phyloP scores from a whole-genome alignment of 306 rosid genomes.

The Fagus crenata region DNA sequence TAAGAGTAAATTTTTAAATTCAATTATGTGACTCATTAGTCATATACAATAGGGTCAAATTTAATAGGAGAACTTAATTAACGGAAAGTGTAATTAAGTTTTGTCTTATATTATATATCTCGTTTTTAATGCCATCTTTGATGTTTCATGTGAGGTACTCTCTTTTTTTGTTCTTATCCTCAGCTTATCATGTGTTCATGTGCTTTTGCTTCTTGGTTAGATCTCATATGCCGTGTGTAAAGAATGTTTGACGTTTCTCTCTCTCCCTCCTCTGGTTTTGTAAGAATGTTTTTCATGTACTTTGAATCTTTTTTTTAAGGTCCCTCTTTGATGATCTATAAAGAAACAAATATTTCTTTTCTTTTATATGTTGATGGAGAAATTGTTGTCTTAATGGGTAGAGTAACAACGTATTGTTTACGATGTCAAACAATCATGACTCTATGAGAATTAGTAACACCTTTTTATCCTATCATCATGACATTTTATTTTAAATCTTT shows the following conservation, averaged over 20 bases:
- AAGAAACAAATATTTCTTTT: conserved; percentile 1
- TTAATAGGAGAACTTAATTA: too few species aligned
- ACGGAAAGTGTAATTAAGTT: too few species aligned
- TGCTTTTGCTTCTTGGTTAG: background rate
- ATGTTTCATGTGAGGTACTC: conserved; percentile 10
- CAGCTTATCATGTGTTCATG: conserved; percentile 25
- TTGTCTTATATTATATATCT: too few species aligned
- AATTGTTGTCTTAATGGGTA: background rate
- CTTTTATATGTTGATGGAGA: background rate
- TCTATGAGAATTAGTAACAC: conserved; percentile 1
- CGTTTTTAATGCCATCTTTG: background rate
- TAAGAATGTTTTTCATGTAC: conserved; percentile 26
- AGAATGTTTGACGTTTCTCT: conserved; percentile 6
- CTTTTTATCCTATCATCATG: background rate
- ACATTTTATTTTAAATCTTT: background rate
- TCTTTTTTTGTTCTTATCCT: conserved; percentile 11
- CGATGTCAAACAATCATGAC: conserved; percentile 1
- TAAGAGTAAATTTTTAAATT: too few species aligned
- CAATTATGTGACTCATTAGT: too few species aligned
- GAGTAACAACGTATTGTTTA: conserved; percentile 11
- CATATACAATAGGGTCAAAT: too few species aligned
- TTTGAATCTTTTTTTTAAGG: background rate
- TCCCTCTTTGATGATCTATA: conserved; percentile 10
- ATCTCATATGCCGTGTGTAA: conserved; percentile 15
- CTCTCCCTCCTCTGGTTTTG: background rate